Evolutionary conservation across 2,329 filamentous ascomycete species (phyloP).

Genomic region (Colletotrichum lupini): DNA sequence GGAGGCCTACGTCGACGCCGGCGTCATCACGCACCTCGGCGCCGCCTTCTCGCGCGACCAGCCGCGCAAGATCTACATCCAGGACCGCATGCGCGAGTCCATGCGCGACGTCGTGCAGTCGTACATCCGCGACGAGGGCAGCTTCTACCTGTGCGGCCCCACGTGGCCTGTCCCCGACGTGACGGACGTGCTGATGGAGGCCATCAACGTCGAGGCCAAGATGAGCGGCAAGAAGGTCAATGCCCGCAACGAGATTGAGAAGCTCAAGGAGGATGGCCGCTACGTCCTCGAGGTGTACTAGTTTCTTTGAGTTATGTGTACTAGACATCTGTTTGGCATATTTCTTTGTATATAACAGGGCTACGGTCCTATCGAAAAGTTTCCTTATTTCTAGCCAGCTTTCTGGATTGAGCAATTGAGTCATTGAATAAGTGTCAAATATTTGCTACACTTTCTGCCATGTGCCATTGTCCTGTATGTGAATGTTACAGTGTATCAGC

Average conservation of each 20-base stretch:
- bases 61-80: conserved; percentile 98
- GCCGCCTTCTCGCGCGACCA: conserved; percentile 97
- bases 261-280: conserved; percentile 91
- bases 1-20: conserved; percentile 96
- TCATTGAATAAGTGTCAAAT: neutral
- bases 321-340: neutral
- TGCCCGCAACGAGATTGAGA: conserved; percentile 90
- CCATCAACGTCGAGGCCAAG: conserved; percentile 81
- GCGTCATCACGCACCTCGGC: conserved; percentile 93
- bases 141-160: conserved; percentile 97
- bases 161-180: conserved; percentile 99
- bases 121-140: conserved; percentile 87
- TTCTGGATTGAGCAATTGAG: neutral
- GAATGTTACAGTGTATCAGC: no score
- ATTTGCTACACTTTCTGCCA: no score
- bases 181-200: conserved; percentile 92
- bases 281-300: conserved; percentile 99
- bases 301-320: neutral
- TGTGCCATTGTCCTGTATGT: no score
- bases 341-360: neutral
- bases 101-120: conserved; percentile 84
- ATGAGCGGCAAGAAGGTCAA: conserved; percentile 82
- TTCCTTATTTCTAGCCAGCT: neutral
- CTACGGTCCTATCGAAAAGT: neutral
- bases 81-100: conserved; percentile 95